phyloP scores from a whole-genome alignment of 2,329 filamentous ascomycete genomes.

The Ilyonectria mors-panacis region DNA sequence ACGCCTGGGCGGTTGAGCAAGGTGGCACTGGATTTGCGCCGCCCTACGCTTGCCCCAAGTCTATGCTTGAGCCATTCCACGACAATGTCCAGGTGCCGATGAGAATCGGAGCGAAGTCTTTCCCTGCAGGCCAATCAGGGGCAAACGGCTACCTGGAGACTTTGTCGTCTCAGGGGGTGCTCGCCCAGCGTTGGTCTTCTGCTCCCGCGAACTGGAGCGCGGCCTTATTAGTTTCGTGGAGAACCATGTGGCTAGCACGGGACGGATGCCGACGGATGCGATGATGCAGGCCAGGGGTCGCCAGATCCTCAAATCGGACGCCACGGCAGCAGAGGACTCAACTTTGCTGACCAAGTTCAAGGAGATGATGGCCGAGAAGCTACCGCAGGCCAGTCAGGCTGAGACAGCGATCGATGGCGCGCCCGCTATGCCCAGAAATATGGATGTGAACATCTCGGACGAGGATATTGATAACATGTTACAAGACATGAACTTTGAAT shows the following conservation, averaged over 20 bases:
- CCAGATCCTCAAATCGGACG: constrained; percentile 61
- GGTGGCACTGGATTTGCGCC: constrained; percentile 70
- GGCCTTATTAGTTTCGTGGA: constrained; percentile 66
- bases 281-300: constrained; percentile 63
- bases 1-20: constrained; percentile 63
- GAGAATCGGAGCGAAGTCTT: constrained; percentile 56
- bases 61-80: constrained; percentile 53
- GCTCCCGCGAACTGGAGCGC: constrained; percentile 71
- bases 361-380: constrained; percentile 56
- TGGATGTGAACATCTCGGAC: constrained; percentile 56
- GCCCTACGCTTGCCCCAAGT: constrained; percentile 65
- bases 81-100: constrained; percentile 53
- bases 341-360: constrained; percentile 69
- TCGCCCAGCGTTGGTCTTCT: constrained; percentile 68
- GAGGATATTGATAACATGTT: constrained; percentile 59
- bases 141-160: constrained; percentile 65
- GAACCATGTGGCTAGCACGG: constrained; percentile 54
- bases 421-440: constrained; percentile 46
- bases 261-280: constrained; percentile 64
- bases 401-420: constrained; percentile 15
- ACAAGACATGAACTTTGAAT: constrained; percentile 61
- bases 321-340: constrained; percentile 69
- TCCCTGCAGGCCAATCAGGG: constrained; percentile 60
- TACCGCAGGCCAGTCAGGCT: constrained; percentile 37
- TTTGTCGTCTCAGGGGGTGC: constrained; percentile 61